Conservation (phyloP, 805 yeast species). For the Ogataea corticis region DNA sequence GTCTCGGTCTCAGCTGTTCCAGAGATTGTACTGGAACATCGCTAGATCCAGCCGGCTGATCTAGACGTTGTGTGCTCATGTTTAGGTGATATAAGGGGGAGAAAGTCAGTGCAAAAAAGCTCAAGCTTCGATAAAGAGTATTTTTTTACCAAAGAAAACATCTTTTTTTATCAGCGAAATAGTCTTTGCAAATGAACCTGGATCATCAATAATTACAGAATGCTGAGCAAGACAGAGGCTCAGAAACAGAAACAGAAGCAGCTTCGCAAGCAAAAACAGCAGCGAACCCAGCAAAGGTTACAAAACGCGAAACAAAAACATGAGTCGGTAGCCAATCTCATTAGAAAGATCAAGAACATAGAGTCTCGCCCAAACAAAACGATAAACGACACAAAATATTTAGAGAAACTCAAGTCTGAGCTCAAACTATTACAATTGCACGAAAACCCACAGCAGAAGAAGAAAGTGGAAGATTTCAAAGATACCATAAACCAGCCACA, state of each 20-base stretch:
- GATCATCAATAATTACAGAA: neutral
- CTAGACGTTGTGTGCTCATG: neutral
- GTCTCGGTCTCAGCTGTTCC: slow-evolving; percentile 61
- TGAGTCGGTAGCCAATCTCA: slow-evolving; percentile 9
- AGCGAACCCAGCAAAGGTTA: slow-evolving; percentile 9
- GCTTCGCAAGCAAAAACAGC: slow-evolving; percentile 9
- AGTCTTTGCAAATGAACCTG: neutral
- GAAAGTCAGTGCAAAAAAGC: neutral
- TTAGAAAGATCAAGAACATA: slow-evolving; percentile 13
- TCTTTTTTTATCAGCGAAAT: neutral
- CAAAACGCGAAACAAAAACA: slow-evolving; percentile 11
- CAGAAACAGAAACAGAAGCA: slow-evolving; percentile 7
- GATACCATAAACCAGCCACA: neutral
- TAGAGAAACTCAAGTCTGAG: slow-evolving; percentile 19
- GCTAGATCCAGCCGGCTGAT: slow-evolving; percentile 18
- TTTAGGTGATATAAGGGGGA: neutral
- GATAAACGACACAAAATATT: slow-evolving; percentile 17
- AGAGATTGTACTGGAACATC: slow-evolving; percentile 62
- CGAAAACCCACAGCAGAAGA: slow-evolving; percentile 3
- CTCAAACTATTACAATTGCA: slow-evolving; percentile 19
- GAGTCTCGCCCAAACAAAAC: slow-evolving; percentile 12
- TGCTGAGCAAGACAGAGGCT: slow-evolving; percentile 7
- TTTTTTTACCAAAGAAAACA: neutral
- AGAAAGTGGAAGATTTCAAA: neutral
- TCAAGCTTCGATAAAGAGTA: no score